phyloP scores from a whole-genome alignment of 495 filamentous ascomycete genomes.

The Neurospora hispaniola region DNA sequence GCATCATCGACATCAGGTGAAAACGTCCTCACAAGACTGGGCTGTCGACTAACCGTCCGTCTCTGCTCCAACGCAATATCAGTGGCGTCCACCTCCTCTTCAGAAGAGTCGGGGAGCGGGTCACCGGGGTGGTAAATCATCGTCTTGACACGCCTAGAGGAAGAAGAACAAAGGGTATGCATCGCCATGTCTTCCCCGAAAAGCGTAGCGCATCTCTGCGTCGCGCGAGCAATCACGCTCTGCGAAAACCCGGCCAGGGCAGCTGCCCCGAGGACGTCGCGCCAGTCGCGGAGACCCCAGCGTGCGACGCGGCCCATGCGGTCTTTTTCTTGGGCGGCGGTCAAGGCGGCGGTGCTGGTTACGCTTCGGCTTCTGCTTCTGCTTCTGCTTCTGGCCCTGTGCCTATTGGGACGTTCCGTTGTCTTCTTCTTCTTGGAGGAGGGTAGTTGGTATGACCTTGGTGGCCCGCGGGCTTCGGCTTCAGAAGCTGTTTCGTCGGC shows the following conservation, averaged over 20 bases:
- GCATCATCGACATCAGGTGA: neutral
- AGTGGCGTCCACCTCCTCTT: constrained; percentile 21
- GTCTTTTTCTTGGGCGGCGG: neutral
- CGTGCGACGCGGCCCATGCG: constrained; percentile 7
- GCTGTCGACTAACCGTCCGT: constrained; percentile 12
- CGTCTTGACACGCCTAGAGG: neutral
- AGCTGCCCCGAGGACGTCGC: constrained; percentile 65
- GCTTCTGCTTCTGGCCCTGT: neutral
- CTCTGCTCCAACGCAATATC: constrained; percentile 1
- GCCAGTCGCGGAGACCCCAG: constrained; percentile 61
- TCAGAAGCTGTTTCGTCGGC: neutral
- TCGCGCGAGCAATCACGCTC: constrained; percentile 50
- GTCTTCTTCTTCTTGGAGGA: neutral
- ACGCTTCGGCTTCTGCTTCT: neutral
- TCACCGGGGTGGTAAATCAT: constrained; percentile 27
- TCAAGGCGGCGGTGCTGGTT: neutral
- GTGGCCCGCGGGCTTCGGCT: neutral
- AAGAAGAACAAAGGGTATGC: constrained; percentile 32
- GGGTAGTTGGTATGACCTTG: neutral
- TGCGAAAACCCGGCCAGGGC: constrained; percentile 55
- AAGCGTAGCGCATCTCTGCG: constrained; percentile 57
- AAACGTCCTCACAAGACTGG: constrained; percentile 3
- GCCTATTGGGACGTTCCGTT: neutral
- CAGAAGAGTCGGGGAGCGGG: constrained; percentile 19
- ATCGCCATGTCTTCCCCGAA: constrained; percentile 58